phyloP scores from a whole-genome alignment of 495 filamentous ascomycete genomes.

The Neurospora sp. region DNA sequence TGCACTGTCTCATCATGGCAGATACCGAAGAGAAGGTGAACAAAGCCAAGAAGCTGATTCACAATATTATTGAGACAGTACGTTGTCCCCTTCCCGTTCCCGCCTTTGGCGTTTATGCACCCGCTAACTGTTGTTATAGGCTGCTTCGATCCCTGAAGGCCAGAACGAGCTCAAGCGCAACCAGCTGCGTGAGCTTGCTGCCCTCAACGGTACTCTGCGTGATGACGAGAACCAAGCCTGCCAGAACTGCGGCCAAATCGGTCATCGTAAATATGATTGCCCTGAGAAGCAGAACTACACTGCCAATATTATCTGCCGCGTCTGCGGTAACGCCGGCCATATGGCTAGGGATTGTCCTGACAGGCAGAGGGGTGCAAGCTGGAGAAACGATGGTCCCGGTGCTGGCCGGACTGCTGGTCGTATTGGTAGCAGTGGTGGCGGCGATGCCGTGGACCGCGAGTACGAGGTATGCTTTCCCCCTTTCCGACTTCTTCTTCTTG shows the following conservation, averaged over 20 bases:
- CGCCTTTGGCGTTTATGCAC: neutral
- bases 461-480: conserved; percentile 61
- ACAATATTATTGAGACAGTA: conserved; percentile 97
- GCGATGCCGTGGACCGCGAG: conserved; percentile 85
- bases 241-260: conserved; percentile 99
- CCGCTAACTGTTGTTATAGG: conserved; percentile 43
- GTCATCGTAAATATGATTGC: conserved; percentile 97
- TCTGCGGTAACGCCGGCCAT: conserved; percentile 59
- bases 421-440: conserved; percentile 49
- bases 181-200: conserved; percentile 92
- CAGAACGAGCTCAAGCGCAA: conserved; percentile 98
- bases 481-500: neutral
- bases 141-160: conserved; percentile 94
- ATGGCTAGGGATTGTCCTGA: conserved; percentile 63
- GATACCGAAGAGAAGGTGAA: conserved; percentile 98
- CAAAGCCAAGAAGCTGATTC: conserved; percentile 93
- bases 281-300: conserved; percentile 97
- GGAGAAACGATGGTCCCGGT: conserved; percentile 64
- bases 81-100: conserved; percentile 25
- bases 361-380: conserved; percentile 77
- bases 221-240: conserved; percentile 99
- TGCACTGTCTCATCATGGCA: conserved; percentile 98
- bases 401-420: conserved; percentile 43
- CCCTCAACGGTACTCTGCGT: conserved; percentile 93
- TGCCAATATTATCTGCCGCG: conserved; percentile 96